Evolutionary conservation across 2,329 filamentous ascomycete genomes (phyloP), one percentile per base, ranked within the genome.

Genomic region (Neodidymelliopsis sp.): DNA sequence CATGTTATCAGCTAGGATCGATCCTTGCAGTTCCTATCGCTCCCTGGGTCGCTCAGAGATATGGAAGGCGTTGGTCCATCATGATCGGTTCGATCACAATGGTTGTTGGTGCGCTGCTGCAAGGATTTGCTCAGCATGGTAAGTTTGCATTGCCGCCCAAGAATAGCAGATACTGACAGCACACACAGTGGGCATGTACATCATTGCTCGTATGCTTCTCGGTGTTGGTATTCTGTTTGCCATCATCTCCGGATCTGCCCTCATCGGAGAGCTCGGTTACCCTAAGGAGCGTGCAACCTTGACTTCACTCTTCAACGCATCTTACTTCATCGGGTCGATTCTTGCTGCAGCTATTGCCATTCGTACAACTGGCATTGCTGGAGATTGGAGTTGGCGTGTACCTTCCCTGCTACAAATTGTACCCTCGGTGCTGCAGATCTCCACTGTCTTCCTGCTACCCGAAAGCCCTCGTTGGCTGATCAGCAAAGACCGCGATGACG

Each of bases 151-250:
- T 15, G 4, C 4, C 12, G 12, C 9, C 24, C 11, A 3, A 12
- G 20, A n/a, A 24, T n/a, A 4, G 11, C 6, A n/a, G 8, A 4
- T 35, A 24, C 48, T 64, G 34, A 64, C 28, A 8, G 9, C 1
- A 10, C 0, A 4, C 10, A 3, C n/a, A 72, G 70, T 69, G 22
- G 79, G 67, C 27, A 85, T 85, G 83, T 86, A 84, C 59, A 81
- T 85, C 53, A 70, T 84, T 15, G 76, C 83, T 10, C 80, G 84
- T 45, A 76, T 84, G 49, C 72, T 86, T 19, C 78, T 86, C n/a
- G 84, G 84, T 12, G 79, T 81, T 18, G 84, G 84, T n/a, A 82
- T 86, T 36, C 79, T 81, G 0, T 83, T 82, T 56, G 80, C 78
- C 50, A 85, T 85, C 52, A 80, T 84, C 24, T 79, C 81, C 2